phyloP scores from a whole-genome alignment of 305 asterid species.

The Fraxinus ornus region DNA sequence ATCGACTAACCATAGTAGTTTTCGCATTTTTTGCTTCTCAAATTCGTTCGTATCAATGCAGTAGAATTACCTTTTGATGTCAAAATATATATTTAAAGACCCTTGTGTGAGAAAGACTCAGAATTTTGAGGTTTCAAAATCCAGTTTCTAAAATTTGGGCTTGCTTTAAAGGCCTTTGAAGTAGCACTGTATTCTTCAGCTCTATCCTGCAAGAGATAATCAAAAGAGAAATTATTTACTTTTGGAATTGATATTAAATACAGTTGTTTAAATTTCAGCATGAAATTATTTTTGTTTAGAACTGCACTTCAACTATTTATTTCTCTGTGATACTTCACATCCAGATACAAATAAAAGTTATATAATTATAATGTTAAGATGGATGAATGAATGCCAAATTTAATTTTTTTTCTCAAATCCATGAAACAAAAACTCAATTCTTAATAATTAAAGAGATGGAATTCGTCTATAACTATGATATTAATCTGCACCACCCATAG shows the following conservation, averaged over 20 bases:
- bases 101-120: constrained; percentile 48
- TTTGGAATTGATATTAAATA: no score
- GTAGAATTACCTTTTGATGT: background rate
- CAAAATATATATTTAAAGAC: constrained; percentile 4
- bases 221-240: no score
- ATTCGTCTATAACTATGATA: background rate
- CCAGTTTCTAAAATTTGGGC: constrained; percentile 75
- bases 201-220: constrained; percentile 46
- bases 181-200: constrained; percentile 55
- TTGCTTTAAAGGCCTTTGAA: constrained; percentile 60
- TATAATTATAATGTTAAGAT: background rate
- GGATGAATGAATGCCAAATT: background rate
- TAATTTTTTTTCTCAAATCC: background rate
- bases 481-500: background rate
- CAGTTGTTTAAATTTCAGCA: background rate
- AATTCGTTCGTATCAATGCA: background rate
- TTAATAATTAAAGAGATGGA: background rate
- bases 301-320: background rate
- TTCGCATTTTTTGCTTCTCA: background rate
- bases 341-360: background rate
- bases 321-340: background rate
- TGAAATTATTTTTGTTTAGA: background rate
- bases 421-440: background rate
- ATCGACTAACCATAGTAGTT: background rate
- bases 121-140: constrained; percentile 55